A percentile compares a stretch with the other conserved stretches of the same genome.
Conservation (phyloP, 116 monocot species). For the Trichopus zeylanicus region DNA sequence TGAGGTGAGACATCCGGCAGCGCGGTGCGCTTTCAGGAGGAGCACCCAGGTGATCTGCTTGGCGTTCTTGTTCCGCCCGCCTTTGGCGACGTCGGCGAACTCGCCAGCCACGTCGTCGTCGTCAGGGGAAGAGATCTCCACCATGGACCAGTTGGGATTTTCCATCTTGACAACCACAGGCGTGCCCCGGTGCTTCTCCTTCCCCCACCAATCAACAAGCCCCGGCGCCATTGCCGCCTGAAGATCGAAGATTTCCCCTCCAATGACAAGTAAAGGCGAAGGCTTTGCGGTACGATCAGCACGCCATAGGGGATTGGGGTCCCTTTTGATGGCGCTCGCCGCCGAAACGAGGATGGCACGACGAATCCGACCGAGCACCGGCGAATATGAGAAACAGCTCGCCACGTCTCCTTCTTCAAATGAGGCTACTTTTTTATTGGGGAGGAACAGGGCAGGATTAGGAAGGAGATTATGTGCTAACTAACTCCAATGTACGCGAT, state of each 20-base stretch:
- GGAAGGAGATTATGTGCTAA: too few species aligned
- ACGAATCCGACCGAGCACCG: not conserved
- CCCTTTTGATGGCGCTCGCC: not conserved
- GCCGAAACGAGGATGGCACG: not conserved
- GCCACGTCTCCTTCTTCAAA: not conserved
- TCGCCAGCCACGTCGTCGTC: slow-evolving; percentile 14
- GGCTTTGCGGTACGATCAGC: not conserved
- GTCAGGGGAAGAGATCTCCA: slow-evolving; percentile 46
- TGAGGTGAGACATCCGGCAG: slow-evolving; percentile 68
- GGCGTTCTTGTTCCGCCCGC: slow-evolving; percentile 56
- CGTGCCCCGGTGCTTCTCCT: slow-evolving; percentile 52
- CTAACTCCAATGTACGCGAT: too few species aligned
- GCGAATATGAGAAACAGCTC: slow-evolving; percentile 1
- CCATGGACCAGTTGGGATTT: slow-evolving; percentile 94
- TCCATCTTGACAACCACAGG: slow-evolving; percentile 93
- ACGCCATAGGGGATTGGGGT: not conserved
- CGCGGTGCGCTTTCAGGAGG: slow-evolving; percentile 77
- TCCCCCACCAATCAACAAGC: slow-evolving; percentile 60
- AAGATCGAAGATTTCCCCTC: not conserved
- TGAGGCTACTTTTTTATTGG: too few species aligned
- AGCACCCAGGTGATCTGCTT: slow-evolving; percentile 93
- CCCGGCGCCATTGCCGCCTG: slow-evolving; percentile 46
- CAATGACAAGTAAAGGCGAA: not conserved
- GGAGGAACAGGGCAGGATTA: too few species aligned
- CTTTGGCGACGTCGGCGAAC: slow-evolving; percentile 12